Evolutionary conservation across 108 stramenopile species (phyloP), one percentile per base, ranked within the genome.

Genomic region (Pseudonitzschia multiseries): DNA sequence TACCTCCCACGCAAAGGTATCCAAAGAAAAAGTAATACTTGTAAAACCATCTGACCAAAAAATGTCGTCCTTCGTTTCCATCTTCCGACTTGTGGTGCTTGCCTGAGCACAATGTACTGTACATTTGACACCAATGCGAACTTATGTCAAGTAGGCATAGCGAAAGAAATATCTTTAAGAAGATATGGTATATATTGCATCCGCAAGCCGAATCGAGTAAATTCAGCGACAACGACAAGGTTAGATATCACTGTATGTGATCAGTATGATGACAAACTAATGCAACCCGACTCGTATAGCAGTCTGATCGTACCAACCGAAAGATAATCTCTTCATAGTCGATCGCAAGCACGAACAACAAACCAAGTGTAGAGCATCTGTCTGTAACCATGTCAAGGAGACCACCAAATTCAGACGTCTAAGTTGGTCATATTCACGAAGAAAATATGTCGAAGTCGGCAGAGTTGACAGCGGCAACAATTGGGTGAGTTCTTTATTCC

Each of bases 301-400:
- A 26, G 20, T 56, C 24, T 48, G 17, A 18, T 48, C 62, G 2
- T 63, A 63, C 62, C 27, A 67, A 44, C 22, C 28, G 17, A 12
- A 67, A 27, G 27, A 43, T 5, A 8, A 67, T 41, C 18, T 67
- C 66, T 17, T 67, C 46, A 29, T 69, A 74, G 51, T 41, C 32
- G 48, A 68, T 41, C n/a, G 43, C 71, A 29, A 72, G 43, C 10
- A 60, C 65, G 13, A 74, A 62, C 29, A 57, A 66, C 26, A 43
- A 33, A n/a, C 89, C 97, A 10, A 95, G 73, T 0, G 98, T 99
- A 42, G 96, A 87, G 74, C 93, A 95, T 46, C 98, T 80, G 78
- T 99, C 98, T 1, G 98, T 99, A 24, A 98, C 93, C 98, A 99
- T 99, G 73, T 99, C 98, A 44, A 99, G 78, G 22, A 98, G 72